These are phyloP conservation scores for Platanthera guangdongensis DNA, from an alignment of 106 monocot genomes.

Conservation along the genomic window DNA sequence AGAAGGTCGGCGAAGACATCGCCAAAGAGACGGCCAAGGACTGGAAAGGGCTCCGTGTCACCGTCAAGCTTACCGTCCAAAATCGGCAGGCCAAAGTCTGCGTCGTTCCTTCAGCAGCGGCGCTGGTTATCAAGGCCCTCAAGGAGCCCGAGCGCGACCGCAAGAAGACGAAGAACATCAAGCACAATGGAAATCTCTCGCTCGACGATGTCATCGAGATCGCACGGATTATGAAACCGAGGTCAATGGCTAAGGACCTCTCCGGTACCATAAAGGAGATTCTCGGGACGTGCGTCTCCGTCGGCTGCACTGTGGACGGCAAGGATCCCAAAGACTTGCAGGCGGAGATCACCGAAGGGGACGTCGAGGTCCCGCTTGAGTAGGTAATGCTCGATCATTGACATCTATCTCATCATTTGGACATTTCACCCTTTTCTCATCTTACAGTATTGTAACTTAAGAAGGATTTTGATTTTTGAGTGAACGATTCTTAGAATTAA, in stretches of 20 bases:
- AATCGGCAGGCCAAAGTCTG: slow-evolving; percentile 63
- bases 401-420: background rate
- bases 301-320: slow-evolving; percentile 63
- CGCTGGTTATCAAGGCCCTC: slow-evolving; percentile 58
- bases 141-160: slow-evolving; percentile 68
- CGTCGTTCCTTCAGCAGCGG: slow-evolving; percentile 59
- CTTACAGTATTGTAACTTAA: background rate
- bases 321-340: slow-evolving; percentile 65
- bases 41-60: slow-evolving; percentile 70
- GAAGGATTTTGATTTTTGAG: background rate
- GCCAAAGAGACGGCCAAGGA: slow-evolving; percentile 67
- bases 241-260: slow-evolving; percentile 70
- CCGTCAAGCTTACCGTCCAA: slow-evolving; percentile 66
- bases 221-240: slow-evolving; percentile 38
- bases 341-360: slow-evolving; percentile 35
- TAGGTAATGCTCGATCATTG: background rate
- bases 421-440: background rate
- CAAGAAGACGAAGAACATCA: slow-evolving; percentile 65
- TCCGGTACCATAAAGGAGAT: slow-evolving; percentile 53
- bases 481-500: background rate
- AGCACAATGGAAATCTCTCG: slow-evolving; percentile 57
- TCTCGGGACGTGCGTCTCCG: slow-evolving; percentile 59
- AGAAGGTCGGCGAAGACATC: slow-evolving; percentile 69
- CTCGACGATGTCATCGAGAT: slow-evolving; percentile 63
- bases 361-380: slow-evolving; percentile 36